Evolutionary conservation across 2,329 filamentous ascomycete species (phyloP), one percentile per base, ranked within the genome.

Genomic region (Rutstroemia sp.): DNA sequence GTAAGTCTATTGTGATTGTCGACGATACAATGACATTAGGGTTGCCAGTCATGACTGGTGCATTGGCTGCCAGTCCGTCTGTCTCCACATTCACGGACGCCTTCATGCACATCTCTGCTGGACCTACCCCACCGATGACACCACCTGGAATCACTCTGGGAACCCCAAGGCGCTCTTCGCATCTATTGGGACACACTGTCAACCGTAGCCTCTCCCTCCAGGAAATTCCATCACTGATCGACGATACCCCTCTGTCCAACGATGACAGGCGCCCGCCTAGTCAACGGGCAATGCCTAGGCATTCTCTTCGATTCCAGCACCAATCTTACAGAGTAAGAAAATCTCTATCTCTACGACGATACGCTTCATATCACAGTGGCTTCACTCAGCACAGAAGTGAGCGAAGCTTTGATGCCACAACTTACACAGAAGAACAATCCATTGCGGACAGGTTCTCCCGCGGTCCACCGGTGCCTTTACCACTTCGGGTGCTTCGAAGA

Each of bases 1-100:
- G 90, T 75, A 87, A 92, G 67, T 95, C 90, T 0, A 95, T 96
- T 62, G 79, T 96, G 55, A 95, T 96, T 66, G 83, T 95, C 38
- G 67, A 70, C 44, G 67, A 68, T 52, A 86, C 85, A 0, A 63
- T 78, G 16, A 8, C 42, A 19, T 41, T 49, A 18, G 27, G 37
- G 8, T 69, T 77, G n/a, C 71, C 77, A 0, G 62, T 73, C 9
- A 80, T 83, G 78, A 75, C 78, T 8, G 79, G 65, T 16, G 67
- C 64, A 4, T 50, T 68, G 18, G 61, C 70, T 3, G 67, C 72
- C 23, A 76, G 74, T 54, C 71, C 72, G 10, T 81, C 80, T 2
- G 70, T 77, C 1, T 80, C 82, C 49, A 75, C 75, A 2, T 81
- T 83, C 63, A 72, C 74, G 2, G 79, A 84, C 56, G 71, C 74